Base-by-base conservation (phyloP, 331 rosid species). In the Malus hybrid region DNA sequence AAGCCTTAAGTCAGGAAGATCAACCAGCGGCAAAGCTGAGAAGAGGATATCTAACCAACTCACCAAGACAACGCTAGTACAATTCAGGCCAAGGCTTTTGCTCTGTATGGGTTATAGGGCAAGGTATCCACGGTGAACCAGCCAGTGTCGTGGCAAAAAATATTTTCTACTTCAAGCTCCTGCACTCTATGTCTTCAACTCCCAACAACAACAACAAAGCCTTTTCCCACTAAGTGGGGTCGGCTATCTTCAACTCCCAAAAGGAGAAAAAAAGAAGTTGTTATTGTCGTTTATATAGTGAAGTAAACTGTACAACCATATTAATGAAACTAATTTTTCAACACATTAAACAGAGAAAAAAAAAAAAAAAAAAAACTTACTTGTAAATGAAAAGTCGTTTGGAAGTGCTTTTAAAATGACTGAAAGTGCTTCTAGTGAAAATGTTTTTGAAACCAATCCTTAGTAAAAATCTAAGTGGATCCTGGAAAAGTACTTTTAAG, bases 61-160 rank as follows among this genome's bases (percentile, higher is more conserved):
- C 54, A 73, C 65, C 50, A 81, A 77, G 74, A 79, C 65, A 86
- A 76, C 84, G 27, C 1, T 85, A 61, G 68, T 78, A 6, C 78
- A 79, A 42, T 85, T 84, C 73, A 84, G 70, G 66, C 91, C 86
- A 36, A 83, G 86, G 64, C 28, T 74, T 67, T 71, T 81, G 34
- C 85, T 82, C 32, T 90, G 96, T 72, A 67, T 89, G 84, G 96
- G 89, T 44, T 80, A 64, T 59, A 77, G 77, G 75, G 24, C 79
- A 76, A 39, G 77, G 52, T 27, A 79, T 16, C 18, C 29, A 8
- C 1, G 11, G 50, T 34, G 70, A 65, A 34, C 50, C 28, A 33
- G 28, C 16, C 8, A 19, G 7, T 33, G 27, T 27, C 16, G 1
- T n/a, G 10, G 28, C 28, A 18, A 32, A 19, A 18, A 33, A 19